Conservation (phyloP, 2,329 filamentous ascomycete species). For the Dryadomyces quercivorus region DNA sequence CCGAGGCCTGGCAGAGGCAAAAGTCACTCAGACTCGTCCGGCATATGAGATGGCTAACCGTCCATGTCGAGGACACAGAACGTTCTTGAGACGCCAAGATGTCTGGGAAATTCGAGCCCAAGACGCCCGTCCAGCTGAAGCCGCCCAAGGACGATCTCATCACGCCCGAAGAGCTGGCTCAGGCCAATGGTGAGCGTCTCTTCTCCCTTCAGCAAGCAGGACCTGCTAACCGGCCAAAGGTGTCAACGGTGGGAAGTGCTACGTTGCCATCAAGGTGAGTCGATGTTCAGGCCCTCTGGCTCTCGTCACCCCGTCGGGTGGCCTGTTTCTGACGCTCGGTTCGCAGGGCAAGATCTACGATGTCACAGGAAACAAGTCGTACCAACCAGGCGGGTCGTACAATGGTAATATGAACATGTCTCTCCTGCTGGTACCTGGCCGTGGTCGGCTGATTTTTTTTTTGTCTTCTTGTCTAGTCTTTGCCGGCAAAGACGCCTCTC, state of each 20-base stretch:
- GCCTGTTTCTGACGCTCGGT: not conserved
- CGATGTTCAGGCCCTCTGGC: not conserved
- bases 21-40: too few species aligned
- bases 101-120: conserved; percentile 65
- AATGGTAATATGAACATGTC: conserved; percentile 46
- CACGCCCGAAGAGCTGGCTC: conserved; percentile 62
- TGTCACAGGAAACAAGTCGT: conserved; percentile 79
- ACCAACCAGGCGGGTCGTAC: conserved; percentile 73
- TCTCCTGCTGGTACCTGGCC: not conserved
- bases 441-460: too few species aligned
- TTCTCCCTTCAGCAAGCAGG: not conserved
- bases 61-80: too few species aligned
- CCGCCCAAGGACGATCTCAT: conserved; percentile 85
- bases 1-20: too few species aligned
- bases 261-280: conserved; percentile 56
- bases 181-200: conserved; percentile 60
- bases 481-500: conserved; percentile 89
- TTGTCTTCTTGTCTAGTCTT: too few species aligned
- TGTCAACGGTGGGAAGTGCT: conserved; percentile 49
- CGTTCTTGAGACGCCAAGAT: conserved; percentile 22
- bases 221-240: conserved; percentile 29
- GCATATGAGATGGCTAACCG: not conserved
- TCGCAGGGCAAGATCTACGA: conserved; percentile 81
- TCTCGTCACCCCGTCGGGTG: not conserved
- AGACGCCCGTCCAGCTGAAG: conserved; percentile 59